Evolutionary conservation across 208 protist genomes (phyloP).

Genomic region (Acanthamoeba lenticulata): DNA sequence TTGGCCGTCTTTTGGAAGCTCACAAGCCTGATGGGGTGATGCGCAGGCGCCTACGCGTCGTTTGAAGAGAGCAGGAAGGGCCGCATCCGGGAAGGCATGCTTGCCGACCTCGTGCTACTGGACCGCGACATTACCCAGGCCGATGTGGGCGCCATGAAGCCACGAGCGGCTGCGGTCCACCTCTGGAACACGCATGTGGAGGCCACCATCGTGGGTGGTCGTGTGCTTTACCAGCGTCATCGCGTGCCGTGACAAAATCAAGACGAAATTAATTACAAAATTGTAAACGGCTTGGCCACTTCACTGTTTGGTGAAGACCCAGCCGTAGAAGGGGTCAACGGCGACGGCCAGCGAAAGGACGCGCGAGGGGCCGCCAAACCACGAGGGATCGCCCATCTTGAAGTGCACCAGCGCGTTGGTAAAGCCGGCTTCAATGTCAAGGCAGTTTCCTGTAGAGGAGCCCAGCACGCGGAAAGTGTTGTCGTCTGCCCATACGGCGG

Average conservation of each 20-base stretch:
- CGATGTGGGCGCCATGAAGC: background rate
- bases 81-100: background rate
- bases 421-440: background rate
- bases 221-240: background rate
- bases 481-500: background rate
- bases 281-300: no score
- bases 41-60: background rate
- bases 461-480: background rate
- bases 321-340: slow-evolving; percentile 46
- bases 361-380: background rate
- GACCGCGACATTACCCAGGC: slow-evolving; percentile 16
- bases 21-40: background rate
- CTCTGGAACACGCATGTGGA: background rate
- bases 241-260: no score
- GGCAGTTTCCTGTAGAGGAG: background rate
- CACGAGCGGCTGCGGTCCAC: background rate
- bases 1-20: background rate
- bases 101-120: slow-evolving; percentile 35
- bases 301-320: background rate
- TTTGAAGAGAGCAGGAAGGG: slow-evolving; percentile 32
- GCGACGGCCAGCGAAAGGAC: background rate
- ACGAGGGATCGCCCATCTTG: background rate
- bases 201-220: background rate
- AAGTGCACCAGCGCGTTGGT: background rate
- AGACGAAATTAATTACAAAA: no score